phyloP scores from a whole-genome alignment of 805 yeast species.

The Starmerella vitae region DNA sequence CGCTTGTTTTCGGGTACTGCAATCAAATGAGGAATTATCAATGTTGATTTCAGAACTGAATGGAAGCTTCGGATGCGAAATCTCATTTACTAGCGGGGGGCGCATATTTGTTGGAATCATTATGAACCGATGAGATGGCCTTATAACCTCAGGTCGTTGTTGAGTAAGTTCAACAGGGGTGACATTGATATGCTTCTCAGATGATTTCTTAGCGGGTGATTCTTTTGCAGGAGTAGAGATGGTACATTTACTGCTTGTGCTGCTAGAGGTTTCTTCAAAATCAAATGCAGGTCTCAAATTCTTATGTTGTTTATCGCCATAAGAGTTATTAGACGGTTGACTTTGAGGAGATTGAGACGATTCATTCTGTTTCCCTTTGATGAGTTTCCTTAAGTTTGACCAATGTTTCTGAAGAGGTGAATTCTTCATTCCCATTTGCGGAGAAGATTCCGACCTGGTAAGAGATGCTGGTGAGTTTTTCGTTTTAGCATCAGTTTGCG shows the following conservation, averaged over 20 bases:
- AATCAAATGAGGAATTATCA: background rate
- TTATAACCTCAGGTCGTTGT: slow-evolving; percentile 23
- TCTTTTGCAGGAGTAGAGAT: background rate
- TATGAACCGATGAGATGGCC: slow-evolving; percentile 24
- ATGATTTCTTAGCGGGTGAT: background rate
- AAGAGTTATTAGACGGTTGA: background rate
- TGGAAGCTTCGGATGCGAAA: slow-evolving; percentile 18
- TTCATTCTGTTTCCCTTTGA: background rate
- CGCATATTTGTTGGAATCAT: slow-evolving; percentile 15
- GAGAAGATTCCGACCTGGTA: no score
- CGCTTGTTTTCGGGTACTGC: background rate
- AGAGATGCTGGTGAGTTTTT: background rate
- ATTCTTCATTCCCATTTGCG: background rate
- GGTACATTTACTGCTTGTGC: background rate
- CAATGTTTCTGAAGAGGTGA: background rate
- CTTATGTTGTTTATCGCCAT: background rate
- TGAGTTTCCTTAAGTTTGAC: background rate
- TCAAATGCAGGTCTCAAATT: background rate
- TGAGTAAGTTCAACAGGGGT: slow-evolving; percentile 23
- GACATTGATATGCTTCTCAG: background rate
- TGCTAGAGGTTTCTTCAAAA: background rate
- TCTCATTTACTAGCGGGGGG: slow-evolving; percentile 1
- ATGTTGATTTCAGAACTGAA: slow-evolving; percentile 4
- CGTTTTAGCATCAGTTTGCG: background rate
- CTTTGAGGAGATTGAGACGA: background rate